Evolutionary conservation across 805 yeast genomes (phyloP), one percentile per base, ranked within the genome.

Genomic region (Allodekkera sacchari): DNA sequence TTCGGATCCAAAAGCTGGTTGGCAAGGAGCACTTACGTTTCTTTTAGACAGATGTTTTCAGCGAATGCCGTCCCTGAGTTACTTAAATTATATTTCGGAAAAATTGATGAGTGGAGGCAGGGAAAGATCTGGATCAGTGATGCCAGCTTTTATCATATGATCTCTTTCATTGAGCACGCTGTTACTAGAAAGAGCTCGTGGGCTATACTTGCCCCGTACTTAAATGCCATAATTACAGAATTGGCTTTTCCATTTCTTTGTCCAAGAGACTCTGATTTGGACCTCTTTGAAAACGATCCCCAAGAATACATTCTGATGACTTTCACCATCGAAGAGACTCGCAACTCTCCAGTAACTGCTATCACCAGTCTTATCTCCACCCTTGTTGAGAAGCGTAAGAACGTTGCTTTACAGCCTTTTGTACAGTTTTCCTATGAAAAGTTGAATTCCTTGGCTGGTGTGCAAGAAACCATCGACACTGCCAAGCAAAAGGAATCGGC

Each of bases 201-300:
- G 89, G 55, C 59, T 1, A 50, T 77, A 21, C 59, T 89, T 32
- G 73, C 78, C 47, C 84, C 89, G 1, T 83, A 81, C 54, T 66
- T 75, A 32, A 70, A 71, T 30, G 66, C 69, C 6, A 55, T 89
- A 19, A 63, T 89, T 22, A 61, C 77, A 7, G 85, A 80, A 44
- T 76, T 92, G 37, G 66, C 88, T 6, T 87, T 69, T 59, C 96
- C 96, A 3, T 55, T 84, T 32, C 59, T 92, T 31, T 71, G 83
- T 43, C 89, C 95, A 7, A 66, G 70, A 6, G 82, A 80, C 37
- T 76, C 72, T 4, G 74, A 75, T 16, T 60, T 88, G 37, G 94
- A 83, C 39, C 57, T 74, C 15, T 89, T 83, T 58, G 94, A 87
- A 39, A 74, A 71, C 39, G 96, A 89, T 50, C 97, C 97, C 7